A percentile compares a stretch with the other conserved stretches of the same genome.
These are phyloP conservation scores for Boletus barrowsii DNA, from an alignment of 768 basidiomycete genomes.

Conservation along the genomic window DNA sequence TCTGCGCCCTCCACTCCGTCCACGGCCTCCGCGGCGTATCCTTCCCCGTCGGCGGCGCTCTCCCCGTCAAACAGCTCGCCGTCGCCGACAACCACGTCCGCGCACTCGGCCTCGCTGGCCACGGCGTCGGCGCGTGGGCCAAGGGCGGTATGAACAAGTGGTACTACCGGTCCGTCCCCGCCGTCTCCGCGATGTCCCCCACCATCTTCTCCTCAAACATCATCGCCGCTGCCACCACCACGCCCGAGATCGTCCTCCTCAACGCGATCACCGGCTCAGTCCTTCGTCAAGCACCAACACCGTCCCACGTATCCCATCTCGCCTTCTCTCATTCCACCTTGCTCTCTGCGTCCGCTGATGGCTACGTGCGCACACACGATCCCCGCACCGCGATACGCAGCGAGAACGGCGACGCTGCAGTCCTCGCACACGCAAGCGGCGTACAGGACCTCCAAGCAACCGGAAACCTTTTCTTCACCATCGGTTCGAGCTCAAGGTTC, in stretches of 20 bases:
- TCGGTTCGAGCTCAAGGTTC: conserved; percentile 84
- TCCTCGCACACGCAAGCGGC: conserved; percentile 79
- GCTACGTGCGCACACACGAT: conserved; percentile 67
- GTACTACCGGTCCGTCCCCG: conserved; percentile 59
- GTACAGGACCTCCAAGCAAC: conserved; percentile 77
- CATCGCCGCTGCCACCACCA: conserved; percentile 57
- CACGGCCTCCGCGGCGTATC: conserved; percentile 66
- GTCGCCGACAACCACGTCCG: conserved; percentile 79
- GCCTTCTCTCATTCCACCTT: conserved; percentile 62
- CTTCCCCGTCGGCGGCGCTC: conserved; percentile 67
- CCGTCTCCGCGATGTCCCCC: conserved; percentile 44
- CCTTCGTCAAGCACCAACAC: conserved; percentile 52
- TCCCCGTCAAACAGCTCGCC: conserved; percentile 69
- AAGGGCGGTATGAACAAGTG: conserved; percentile 87
- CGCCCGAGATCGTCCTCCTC: conserved; percentile 63
- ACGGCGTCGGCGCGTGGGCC: conserved; percentile 74
- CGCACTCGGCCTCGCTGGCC: conserved; percentile 55
- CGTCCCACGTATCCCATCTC: conserved; percentile 63
- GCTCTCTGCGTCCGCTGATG: conserved; percentile 70
- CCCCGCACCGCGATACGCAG: conserved; percentile 58
- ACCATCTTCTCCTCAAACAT: conserved; percentile 49
- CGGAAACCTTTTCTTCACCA: conserved; percentile 81
- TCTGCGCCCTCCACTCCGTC: conserved; percentile 65
- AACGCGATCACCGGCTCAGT: conserved; percentile 71
- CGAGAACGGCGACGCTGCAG: conserved; percentile 48